Percentiles rank a stretch among this genome's conserved stretches.
These are phyloP conservation scores for Pneumocystis carinii DNA, from an alignment of 1,139 yeast genomes.

Conservation along the genomic window DNA sequence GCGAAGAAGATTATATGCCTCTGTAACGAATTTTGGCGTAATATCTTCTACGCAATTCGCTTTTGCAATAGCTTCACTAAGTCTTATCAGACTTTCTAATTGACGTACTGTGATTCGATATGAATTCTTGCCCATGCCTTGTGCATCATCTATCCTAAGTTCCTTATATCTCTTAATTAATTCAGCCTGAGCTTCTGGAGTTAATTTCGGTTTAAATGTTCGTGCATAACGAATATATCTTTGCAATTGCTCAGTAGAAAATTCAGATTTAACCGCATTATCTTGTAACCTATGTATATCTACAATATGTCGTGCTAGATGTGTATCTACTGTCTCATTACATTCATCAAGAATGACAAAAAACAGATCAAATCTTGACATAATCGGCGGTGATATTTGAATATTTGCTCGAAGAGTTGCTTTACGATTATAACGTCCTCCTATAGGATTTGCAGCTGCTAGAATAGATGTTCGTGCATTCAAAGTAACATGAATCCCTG, in stretches of 20 bases:
- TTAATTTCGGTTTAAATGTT: conserved; percentile 80
- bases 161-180: conserved; percentile 74
- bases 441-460: conserved; percentile 96
- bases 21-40: conserved; percentile 76
- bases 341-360: conserved; percentile 92
- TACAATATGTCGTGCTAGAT: conserved; percentile 82
- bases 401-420: conserved; percentile 71
- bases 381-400: conserved; percentile 97
- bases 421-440: conserved; percentile 86
- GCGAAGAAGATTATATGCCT: conserved; percentile 78
- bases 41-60: conserved; percentile 90
- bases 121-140: conserved; percentile 68
- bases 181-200: conserved; percentile 63
- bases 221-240: conserved; percentile 85
- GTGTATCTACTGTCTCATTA: conserved; percentile 78
- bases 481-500: conserved; percentile 94
- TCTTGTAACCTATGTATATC: conserved; percentile 85
- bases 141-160: conserved; percentile 80
- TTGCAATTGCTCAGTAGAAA: conserved; percentile 71
- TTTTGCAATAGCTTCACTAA: conserved; percentile 92
- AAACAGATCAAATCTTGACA: conserved; percentile 94
- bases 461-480: conserved; percentile 91
- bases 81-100: conserved; percentile 76
- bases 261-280: conserved; percentile 82
- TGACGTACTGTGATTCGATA: conserved; percentile 96